These are phyloP conservation scores for Edaphochlamys debaryana DNA, from an alignment of 139 green algal species.

Conservation along the genomic window DNA sequence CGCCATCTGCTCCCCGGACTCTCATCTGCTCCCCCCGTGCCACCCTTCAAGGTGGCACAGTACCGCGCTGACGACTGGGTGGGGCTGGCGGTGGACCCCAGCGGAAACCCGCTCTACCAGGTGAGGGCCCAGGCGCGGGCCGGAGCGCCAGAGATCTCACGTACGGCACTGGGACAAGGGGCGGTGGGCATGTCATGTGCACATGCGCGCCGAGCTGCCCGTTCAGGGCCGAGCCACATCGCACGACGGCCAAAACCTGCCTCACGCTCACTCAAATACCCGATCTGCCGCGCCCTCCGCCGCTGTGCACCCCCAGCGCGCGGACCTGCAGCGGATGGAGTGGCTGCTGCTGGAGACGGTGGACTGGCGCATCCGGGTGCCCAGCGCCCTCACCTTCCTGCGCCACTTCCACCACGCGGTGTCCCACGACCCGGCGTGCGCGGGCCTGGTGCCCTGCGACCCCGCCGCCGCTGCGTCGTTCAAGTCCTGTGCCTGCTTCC, in stretches of 20 bases:
- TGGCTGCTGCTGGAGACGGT: conserved; percentile 40
- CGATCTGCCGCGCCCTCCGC: not conserved
- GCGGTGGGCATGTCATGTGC: too few relatives aligned
- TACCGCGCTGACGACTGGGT: conserved; percentile 16
- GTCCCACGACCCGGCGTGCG: not conserved
- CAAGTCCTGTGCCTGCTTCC: not conserved
- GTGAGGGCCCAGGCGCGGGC: not conserved
- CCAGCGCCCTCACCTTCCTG: conserved; percentile 21
- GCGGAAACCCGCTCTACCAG: not conserved
- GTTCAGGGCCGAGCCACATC: too few relatives aligned
- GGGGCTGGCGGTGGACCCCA: not conserved
- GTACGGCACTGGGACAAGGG: too few relatives aligned
- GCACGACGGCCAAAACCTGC: too few relatives aligned
- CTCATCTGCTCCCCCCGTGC: not conserved
- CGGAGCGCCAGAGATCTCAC: too few relatives aligned
- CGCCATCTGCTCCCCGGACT: not conserved
- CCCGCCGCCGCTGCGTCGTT: not conserved
- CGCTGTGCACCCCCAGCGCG: not conserved
- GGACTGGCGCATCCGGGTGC: conserved; percentile 38
- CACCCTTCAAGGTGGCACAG: conserved; percentile 28
- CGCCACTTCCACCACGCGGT: conserved; percentile 15
- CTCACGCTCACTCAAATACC: too few relatives aligned
- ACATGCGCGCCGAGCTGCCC: too few relatives aligned
- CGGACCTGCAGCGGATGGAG: conserved; percentile 35
- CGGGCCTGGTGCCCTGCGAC: not conserved